Conservation (phyloP, 2,329 filamentous ascomycete species). For the Phaeosphaeria sp. region DNA sequence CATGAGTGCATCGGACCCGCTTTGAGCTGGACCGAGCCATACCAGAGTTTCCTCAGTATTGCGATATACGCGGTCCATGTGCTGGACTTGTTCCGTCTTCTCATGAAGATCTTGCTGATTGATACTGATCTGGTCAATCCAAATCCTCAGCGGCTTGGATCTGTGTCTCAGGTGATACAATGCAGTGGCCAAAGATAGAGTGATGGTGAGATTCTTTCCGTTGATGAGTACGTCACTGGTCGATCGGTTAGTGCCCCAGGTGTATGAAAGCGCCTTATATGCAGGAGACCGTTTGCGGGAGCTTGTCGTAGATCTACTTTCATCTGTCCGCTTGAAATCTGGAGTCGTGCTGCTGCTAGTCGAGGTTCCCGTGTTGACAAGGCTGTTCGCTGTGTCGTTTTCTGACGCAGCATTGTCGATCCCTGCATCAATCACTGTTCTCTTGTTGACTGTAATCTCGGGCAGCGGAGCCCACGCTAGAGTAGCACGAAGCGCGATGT, state of each 20-base stretch:
- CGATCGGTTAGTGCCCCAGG: neutral
- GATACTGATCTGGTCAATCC: constrained; percentile 2
- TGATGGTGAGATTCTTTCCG: neutral
- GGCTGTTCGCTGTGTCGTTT: neutral
- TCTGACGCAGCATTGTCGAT: neutral
- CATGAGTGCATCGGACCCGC: neutral
- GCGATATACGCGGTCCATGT: constrained; percentile 1
- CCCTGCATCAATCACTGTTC: neutral
- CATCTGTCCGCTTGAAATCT: no score
- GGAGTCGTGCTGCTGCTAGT: neutral
- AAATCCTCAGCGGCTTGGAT: neutral
- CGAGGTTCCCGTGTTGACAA: no score
- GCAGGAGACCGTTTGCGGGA: neutral
- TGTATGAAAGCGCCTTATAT: constrained; percentile 3
- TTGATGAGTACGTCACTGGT: neutral
- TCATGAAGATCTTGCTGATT: neutral
- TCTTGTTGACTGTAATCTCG: neutral
- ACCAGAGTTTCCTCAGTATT: neutral
- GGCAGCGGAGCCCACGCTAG: constrained; percentile 1
- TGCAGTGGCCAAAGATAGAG: neutral
- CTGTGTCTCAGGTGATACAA: neutral
- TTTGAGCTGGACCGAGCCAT: neutral
- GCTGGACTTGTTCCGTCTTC: constrained; percentile 1
- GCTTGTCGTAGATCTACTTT: neutral
- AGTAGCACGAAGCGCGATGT: neutral